Evolutionary conservation across 495 filamentous ascomycete genomes (phyloP).

Genomic region (Halenospora varia): DNA sequence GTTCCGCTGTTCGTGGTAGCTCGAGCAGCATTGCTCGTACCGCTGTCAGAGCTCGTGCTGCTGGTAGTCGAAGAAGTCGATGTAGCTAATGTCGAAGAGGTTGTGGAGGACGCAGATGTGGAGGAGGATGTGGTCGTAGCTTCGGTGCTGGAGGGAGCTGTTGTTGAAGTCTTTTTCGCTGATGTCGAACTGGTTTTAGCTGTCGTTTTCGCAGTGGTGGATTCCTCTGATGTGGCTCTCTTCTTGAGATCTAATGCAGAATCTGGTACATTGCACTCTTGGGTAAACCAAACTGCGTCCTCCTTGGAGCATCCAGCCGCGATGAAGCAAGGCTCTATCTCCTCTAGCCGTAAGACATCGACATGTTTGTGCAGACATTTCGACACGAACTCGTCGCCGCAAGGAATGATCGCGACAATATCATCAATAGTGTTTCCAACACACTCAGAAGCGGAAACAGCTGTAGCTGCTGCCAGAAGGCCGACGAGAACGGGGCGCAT

Average conservation of each 20-base stretch:
- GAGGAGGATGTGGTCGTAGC: neutral
- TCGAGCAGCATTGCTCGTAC: too few species aligned
- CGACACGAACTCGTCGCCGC: conserved; percentile 6
- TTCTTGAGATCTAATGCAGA: conserved; percentile 6
- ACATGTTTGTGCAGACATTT: conserved; percentile 7
- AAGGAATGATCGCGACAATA: conserved; percentile 11
- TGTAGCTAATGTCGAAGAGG: neutral
- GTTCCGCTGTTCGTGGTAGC: too few species aligned
- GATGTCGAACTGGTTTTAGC: neutral
- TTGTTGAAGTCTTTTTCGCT: neutral
- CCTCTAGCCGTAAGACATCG: neutral
- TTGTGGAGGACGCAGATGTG: neutral
- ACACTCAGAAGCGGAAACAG: conserved; percentile 13
- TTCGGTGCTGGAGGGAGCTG: neutral
- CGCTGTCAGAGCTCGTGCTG: too few species aligned
- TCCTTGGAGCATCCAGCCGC: conserved; percentile 11
- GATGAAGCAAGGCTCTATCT: conserved; percentile 15
- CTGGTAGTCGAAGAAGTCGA: neutral
- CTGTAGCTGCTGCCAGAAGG: conserved; percentile 9
- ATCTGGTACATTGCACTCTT: conserved; percentile 3
- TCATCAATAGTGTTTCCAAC: conserved; percentile 1
- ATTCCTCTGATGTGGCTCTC: neutral
- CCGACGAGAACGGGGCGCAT: conserved; percentile 17
- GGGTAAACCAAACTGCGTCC: conserved; percentile 10
- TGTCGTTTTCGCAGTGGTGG: neutral